Percentiles rank a stretch among this genome's conserved stretches.
Evolutionary conservation across 108 stramenopile species (phyloP).

Genomic region (Parmales sp.): DNA sequence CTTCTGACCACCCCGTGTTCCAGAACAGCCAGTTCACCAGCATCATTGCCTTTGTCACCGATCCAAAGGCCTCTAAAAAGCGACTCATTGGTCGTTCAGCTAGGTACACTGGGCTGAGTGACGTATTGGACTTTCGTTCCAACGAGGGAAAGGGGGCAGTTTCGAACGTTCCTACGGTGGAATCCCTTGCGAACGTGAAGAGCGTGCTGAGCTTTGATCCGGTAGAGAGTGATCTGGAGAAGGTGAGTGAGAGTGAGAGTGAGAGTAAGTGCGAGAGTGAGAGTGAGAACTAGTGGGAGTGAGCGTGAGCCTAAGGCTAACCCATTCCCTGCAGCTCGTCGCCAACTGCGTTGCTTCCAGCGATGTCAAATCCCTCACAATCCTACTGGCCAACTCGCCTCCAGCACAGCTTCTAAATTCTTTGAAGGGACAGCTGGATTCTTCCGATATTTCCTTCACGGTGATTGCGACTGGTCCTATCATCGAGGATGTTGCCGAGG

Average conservation of each 20-base stretch:
- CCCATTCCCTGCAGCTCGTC: too few relatives aligned
- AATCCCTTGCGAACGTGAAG: constrained; percentile 46
- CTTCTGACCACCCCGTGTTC: constrained; percentile 58
- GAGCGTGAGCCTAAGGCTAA: too few relatives aligned
- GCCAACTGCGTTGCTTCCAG: too few relatives aligned
- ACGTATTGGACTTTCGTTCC: constrained; percentile 60
- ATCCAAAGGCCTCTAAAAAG: constrained; percentile 66
- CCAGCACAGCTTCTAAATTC: too few relatives aligned
- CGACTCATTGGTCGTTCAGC: constrained; percentile 67
- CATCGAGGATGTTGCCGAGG: constrained; percentile 57
- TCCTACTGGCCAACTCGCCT: too few relatives aligned
- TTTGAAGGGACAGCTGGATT: too few relatives aligned
- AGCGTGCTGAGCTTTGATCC: constrained; percentile 67
- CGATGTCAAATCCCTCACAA: too few relatives aligned
- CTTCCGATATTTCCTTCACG: constrained; percentile 44
- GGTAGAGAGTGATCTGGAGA: too few relatives aligned
- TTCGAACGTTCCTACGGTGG: constrained; percentile 39
- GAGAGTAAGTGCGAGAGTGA: too few relatives aligned
- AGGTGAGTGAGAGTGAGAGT: too few relatives aligned
- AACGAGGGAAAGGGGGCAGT: constrained; percentile 10
- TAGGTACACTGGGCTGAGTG: constrained; percentile 76
- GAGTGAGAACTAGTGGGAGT: too few relatives aligned
- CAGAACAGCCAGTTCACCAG: constrained; percentile 54
- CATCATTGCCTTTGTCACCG: constrained; percentile 69
- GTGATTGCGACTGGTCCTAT: constrained; percentile 53